Evolutionary conservation across 148 eudicot species (phyloP), one percentile per base, ranked within the genome.

Genomic region (Cornus suecica): DNA sequence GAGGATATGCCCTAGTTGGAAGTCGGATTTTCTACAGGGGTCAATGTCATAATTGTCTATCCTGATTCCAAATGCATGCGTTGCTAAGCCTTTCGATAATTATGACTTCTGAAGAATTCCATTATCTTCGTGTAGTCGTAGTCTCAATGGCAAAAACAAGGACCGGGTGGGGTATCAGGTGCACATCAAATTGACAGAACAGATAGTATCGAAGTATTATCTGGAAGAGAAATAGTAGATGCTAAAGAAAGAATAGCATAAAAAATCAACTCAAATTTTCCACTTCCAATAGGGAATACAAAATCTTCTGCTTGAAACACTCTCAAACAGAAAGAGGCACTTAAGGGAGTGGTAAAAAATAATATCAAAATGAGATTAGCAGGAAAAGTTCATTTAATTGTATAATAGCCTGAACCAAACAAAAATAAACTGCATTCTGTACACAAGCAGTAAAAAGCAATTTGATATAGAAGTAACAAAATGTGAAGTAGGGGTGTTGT

Each of bases 361-460:
- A 73, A 24, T 11, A 37, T 62, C 26, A 25, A 37, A 2, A 32
- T 23, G 52, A 37, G 34, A 31, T 22, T 48, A n/a, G n/a, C 31
- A 58, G 1, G n/a, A 37, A 30, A 41, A 37, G 52, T 25, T 18
- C 52, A 42, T 28, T 11, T 20, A 70, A 64, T 5, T 54, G 31
- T 69, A 25, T 30, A 25, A 68, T 22, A 78, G 34, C 73, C 77
- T 61, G n/a, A 76, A 52, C 30, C 74, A 66, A 52, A 48, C 58
- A 76, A 67, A 74, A 62, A 37, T 29, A 37, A 74, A 65, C 5
- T 48, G 65, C 31, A 13, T 48, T 70, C 70, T 80, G 74, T 76
- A 80, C 77, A 80, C 54, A 65, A 80, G 70, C 63, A 78, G 69
- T 7, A 65, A 62, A 26, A 70, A 41, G 27, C 71, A 66, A 51